phyloP scores from a whole-genome alignment of 1,284 basidiomycete genomes.

The Leccinum pseudoinsigne region DNA sequence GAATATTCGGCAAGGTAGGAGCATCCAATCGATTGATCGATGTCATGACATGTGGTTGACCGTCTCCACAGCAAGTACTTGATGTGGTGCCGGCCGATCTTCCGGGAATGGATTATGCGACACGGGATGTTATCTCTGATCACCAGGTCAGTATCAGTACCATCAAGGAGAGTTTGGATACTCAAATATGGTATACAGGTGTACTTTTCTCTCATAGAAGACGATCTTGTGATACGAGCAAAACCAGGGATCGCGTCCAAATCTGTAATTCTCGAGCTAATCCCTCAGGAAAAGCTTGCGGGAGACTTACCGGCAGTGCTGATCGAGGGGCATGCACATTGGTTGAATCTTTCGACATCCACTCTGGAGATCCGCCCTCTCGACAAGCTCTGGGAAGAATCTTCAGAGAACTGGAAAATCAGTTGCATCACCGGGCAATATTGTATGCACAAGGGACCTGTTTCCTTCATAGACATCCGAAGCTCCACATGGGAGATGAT shows the following conservation, averaged over 20 bases:
- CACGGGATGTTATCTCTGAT: constrained; percentile 24
- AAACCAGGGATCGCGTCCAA: constrained; percentile 1
- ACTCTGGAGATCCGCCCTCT: constrained; percentile 41
- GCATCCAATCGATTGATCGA: neutral
- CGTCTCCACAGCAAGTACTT: constrained; percentile 31
- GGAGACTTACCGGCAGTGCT: constrained; percentile 41
- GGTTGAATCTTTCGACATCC: constrained; percentile 35
- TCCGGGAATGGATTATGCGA: constrained; percentile 38
- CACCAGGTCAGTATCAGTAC: constrained; percentile 19
- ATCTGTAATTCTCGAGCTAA: constrained; percentile 32
- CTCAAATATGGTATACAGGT: neutral
- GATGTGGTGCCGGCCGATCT: constrained; percentile 37
- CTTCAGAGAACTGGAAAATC: constrained; percentile 23
- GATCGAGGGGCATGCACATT: constrained; percentile 37
- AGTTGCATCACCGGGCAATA: neutral
- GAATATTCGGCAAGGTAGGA: constrained; percentile 34
- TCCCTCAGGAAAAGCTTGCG: constrained; percentile 35
- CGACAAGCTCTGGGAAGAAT: constrained; percentile 23
- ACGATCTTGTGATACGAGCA: constrained; percentile 34
- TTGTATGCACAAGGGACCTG: neutral
- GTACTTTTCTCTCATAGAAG: constrained; percentile 29
- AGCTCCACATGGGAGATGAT: constrained; percentile 30
- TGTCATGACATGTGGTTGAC: neutral
- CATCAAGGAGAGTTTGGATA: neutral
- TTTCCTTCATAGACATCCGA: neutral